phyloP scores from a whole-genome alignment of 164 flowering plant genomes.

The grape (Vitis vinifera) region DNA sequence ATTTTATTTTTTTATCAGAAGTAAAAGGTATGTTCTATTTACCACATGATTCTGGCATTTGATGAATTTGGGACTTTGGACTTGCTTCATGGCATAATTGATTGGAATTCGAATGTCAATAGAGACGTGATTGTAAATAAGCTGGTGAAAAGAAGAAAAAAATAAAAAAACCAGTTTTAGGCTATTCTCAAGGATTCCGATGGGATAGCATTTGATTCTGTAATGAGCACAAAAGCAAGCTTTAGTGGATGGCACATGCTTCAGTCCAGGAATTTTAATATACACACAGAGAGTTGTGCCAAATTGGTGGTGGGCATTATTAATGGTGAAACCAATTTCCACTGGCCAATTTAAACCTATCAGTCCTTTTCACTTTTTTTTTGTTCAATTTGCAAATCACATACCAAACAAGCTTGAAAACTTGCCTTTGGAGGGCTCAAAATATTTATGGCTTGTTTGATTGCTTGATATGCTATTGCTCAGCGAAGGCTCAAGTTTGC shows the following conservation, averaged over 20 bases:
- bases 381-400: too few relatives aligned
- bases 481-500: too few relatives aligned
- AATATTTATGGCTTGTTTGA: too few relatives aligned
- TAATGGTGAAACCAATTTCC: neutral
- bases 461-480: too few relatives aligned
- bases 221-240: neutral
- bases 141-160: neutral
- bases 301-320: neutral
- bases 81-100: neutral
- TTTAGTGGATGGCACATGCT: neutral
- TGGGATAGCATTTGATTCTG: neutral
- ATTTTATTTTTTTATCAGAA: too few relatives aligned
- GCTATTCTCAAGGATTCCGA: neutral
- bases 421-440: too few relatives aligned
- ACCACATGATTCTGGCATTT: neutral
- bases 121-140: too few relatives aligned
- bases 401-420: too few relatives aligned
- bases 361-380: too few relatives aligned
- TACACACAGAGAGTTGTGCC: neutral
- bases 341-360: too few relatives aligned
- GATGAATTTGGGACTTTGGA: neutral
- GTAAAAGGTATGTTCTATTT: conserved; percentile 31
- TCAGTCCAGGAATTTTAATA: neutral
- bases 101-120: too few relatives aligned
- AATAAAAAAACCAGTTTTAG: neutral